Evolutionary conservation across 164 flowering plant species (phyloP), one percentile per base, ranked within the genome.

Genomic region (Echeveria elegans): DNA sequence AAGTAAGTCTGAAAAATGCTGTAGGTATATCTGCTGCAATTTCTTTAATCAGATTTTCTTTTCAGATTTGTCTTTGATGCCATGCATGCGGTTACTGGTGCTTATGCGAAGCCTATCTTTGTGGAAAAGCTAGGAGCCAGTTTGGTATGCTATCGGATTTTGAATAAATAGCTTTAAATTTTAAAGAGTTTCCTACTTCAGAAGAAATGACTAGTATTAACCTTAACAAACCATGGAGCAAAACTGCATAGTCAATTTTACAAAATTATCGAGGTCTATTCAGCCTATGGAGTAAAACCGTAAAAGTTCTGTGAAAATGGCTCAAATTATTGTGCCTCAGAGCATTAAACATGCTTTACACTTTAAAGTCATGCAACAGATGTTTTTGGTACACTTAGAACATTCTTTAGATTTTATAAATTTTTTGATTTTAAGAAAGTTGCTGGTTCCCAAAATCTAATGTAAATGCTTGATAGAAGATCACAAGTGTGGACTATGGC

Each of bases 71-170:
- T 68, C 70, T 91, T 88, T 81, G 99, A 95, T 79, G 97, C 99
- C 64, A 95, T 95, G 99, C 96, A 95, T 83, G 99, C 99, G 58
- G 96, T 91, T 66, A 84, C 99, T 32, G 99, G 97, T 70, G 97
- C 99, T 56, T 95, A 95, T 83, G 99, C 99, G 41, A 88, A 86
- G 71, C 99, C 99, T 41, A 89, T 95, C 50, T 95, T 95, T 81
- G 96, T 91, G 68, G 96, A 89, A 66, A 80, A 79, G 75, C 82
- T 95, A 37, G 92, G 96, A 73, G 97, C 92, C 48, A 78, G 76
- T 70, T 79, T 65, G 71, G 99, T 94, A 85, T 71, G 88, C 78
- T 68, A 16, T 64, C 18, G 47, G 5, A 14, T 34, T 47, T 45
- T 23, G 32, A 34, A n/a, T 11, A 36, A 32, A 63, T 11, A 4